Base-by-base conservation (phyloP, 768 basidiomycete genomes). In the Tremella mesenterica region DNA sequence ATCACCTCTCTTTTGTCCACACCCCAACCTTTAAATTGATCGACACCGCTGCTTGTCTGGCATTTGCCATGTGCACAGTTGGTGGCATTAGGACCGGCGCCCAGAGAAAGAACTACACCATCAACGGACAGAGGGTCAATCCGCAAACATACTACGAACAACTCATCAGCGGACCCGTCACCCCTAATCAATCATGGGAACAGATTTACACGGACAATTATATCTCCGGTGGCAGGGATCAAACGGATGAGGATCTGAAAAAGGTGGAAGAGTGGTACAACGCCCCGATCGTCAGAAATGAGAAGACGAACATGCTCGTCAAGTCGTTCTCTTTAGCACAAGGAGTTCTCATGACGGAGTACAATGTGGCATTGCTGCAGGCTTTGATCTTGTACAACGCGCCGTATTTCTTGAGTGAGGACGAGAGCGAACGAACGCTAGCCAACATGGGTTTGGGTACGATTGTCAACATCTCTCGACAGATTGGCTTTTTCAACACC, bases 251-350 rank as follows among this genome's bases (percentile, higher is more conserved):
- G 30, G 52, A 58, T 14, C 30, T 49, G 48, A 33, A 55, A 21
- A 47, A 64, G 13, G 65, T 63, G 3, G 62, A 58, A 39, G 46
- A 60, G 20, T 68, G 66, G 63, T 51, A 60, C 8, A 61, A 50
- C 28, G 70, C 55, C 9, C 52, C 43, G 14, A 49, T 71, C 27
- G 72, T 73, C 14, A 46, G 69, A 43, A 59, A 59, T 31, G 72
- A 75, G 50, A 75, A 75, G 62, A 71, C 69, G 20, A 69, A 72
- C 44, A 73, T 75, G 67, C 64, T 74, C 18, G 68, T 74, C 53
- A 70, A 73, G 64, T 71, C 72, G 6, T 69, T 74, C 53, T 60
- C 69, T n/a, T 61, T 67, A 6, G 65, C 71, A 0, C 57, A 69
- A 34, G 68, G 73, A 8, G 67, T 73, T 0, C 56, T 73, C 43